Evolutionary conservation across 169 alveolate species (phyloP).

Genomic region (Eimeria necatrix): DNA sequence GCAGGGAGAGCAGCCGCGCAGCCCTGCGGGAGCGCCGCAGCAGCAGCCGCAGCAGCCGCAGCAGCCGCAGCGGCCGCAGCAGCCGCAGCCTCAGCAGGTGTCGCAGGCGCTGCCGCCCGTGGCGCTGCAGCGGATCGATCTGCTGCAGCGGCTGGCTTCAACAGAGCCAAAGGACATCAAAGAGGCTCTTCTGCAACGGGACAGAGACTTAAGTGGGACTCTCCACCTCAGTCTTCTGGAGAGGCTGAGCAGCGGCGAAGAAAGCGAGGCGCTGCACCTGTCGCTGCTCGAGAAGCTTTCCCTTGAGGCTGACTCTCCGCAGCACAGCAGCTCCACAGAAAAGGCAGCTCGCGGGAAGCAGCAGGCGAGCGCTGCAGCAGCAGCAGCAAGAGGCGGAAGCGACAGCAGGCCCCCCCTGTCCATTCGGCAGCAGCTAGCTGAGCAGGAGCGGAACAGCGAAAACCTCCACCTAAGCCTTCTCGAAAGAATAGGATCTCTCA

Average conservation of each 20-base stretch:
- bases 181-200: slow-evolving; percentile 40
- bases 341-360: background rate
- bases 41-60: slow-evolving; percentile 37
- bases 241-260: slow-evolving; percentile 64
- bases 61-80: slow-evolving; percentile 22
- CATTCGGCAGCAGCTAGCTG: slow-evolving; percentile 36
- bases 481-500: slow-evolving; percentile 47
- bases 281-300: slow-evolving; percentile 53
- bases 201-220: slow-evolving; percentile 48
- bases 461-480: slow-evolving; percentile 56
- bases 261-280: slow-evolving; percentile 49
- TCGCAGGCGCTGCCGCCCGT: slow-evolving; percentile 22
- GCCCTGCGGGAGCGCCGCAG: too few species aligned
- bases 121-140: slow-evolving; percentile 62
- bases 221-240: slow-evolving; percentile 52
- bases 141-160: slow-evolving; percentile 63
- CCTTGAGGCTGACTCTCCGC: background rate
- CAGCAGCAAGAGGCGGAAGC: background rate
- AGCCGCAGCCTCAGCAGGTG: slow-evolving; percentile 14
- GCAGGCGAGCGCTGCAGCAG: background rate
- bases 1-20: background rate
- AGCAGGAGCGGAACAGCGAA: slow-evolving; percentile 48
- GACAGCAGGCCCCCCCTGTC: background rate
- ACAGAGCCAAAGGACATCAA: slow-evolving; percentile 58
- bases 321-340: background rate